phyloP scores from a whole-genome alignment of 768 basidiomycete species.

The Leccinum olivaceopallidum region DNA sequence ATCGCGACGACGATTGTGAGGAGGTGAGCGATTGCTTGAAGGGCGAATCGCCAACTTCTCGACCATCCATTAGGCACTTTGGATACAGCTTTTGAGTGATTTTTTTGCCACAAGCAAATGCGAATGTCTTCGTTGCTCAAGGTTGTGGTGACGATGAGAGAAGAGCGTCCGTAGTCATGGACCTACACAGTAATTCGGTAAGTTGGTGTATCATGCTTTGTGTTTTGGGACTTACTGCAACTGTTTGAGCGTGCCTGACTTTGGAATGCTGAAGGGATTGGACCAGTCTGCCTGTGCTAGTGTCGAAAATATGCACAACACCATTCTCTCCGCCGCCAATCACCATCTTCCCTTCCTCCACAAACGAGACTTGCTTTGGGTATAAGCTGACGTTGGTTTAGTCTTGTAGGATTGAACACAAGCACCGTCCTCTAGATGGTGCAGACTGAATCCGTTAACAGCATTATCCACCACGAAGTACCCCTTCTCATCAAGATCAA shows the following conservation, averaged over 20 bases:
- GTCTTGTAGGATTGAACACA: constrained; percentile 7
- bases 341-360: not conserved
- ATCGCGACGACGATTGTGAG: too few relatives aligned
- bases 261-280: constrained; percentile 1
- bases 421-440: constrained; percentile 3
- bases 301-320: not conserved
- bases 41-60: too few relatives aligned
- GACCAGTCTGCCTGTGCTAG: not conserved
- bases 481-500: not conserved
- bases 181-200: not conserved
- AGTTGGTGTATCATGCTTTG: too few relatives aligned
- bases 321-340: constrained; percentile 6
- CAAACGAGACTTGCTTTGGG: constrained; percentile 10
- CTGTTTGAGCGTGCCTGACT: constrained; percentile 1
- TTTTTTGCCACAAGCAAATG: not conserved
- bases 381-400: constrained; percentile 2
- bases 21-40: too few relatives aligned
- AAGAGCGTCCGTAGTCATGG: not conserved
- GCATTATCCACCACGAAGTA: constrained; percentile 3
- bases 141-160: not conserved
- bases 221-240: not conserved
- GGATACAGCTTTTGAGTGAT: too few relatives aligned
- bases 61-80: too few relatives aligned
- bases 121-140: not conserved
- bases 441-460: not conserved